phyloP scores from a whole-genome alignment of 2,329 filamentous ascomycete genomes.

The Rhynchosporium secalis region DNA sequence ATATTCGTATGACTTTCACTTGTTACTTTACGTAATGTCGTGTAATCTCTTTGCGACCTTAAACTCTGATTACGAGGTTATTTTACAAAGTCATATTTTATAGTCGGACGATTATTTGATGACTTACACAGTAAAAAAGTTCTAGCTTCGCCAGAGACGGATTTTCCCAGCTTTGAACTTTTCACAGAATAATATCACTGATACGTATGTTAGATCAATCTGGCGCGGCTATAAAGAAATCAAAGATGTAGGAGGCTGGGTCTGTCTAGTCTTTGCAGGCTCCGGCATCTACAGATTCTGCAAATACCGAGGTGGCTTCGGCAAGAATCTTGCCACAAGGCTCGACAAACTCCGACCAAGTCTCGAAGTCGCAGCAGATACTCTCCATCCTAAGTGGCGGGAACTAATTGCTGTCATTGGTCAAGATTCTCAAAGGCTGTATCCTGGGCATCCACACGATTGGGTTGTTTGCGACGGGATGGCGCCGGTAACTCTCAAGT shows the following conservation, averaged over 20 bases:
- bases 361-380: slow-evolving; percentile 17
- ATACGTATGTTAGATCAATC: slow-evolving; percentile 33
- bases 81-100: no score
- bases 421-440: slow-evolving; percentile 2
- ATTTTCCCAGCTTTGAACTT: neutral
- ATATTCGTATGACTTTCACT: no score
- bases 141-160: no score
- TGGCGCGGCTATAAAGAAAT: slow-evolving; percentile 62
- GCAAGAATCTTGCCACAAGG: slow-evolving; percentile 6
- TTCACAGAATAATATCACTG: neutral
- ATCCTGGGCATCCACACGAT: slow-evolving; percentile 14
- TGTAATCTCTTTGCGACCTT: no score
- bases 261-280: slow-evolving; percentile 55
- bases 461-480: slow-evolving; percentile 12
- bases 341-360: slow-evolving; percentile 2
- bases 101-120: no score
- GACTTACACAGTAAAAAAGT: no score
- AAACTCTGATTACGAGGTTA: no score
- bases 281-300: slow-evolving; percentile 60
- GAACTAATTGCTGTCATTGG: slow-evolving; percentile 11
- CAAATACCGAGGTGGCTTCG: slow-evolving; percentile 57
- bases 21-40: no score
- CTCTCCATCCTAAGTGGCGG: slow-evolving; percentile 15
- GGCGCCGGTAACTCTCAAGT: slow-evolving; percentile 3
- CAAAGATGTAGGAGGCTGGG: slow-evolving; percentile 57